Evolutionary conservation across 2,329 filamentous ascomycete genomes (phyloP), one percentile per base, ranked within the genome.

Genomic region (Tolypocladium ophioglossoides): DNA sequence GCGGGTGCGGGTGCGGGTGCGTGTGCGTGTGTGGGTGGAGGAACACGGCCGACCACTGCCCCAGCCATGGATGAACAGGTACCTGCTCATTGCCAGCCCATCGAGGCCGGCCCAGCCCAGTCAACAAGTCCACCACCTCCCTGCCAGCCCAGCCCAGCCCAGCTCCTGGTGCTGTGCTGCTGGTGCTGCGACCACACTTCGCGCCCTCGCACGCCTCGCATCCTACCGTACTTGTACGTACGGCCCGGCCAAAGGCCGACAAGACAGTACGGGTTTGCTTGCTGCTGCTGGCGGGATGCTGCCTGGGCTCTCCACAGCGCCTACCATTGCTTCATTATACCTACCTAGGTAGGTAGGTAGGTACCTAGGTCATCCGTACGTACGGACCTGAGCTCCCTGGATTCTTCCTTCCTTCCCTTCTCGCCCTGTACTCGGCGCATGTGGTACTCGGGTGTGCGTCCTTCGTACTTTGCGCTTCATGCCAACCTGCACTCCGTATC

Each of bases 41-140:
- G 63, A 64, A 63, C 63, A 63, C 62, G 62, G 64, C 63, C 61
- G 58, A 51, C 56, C 52, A 52, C 44, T 34, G 52, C 52, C 52
- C 53, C 49, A 52, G 49, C 53, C 50, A 53, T 54, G 51, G 50
- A 52, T 34, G 44, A 50, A 50, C 41, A 38, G 46, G 46, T 41
- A 49, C 41, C 32, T 39, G 52, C 51, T 39, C 34, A 32, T 47
- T 4, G 35, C 37, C 34, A n/a, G 37, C 50, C 30, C 20, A 10
- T 27, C 38, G 16, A 5, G 18, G 27, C 44, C 44, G n/a, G 44
- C 41, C 41, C 41, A 46, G 50, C n/a, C 22, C 30, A 38, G 30
- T n/a, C 30, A 22, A 16, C 35, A 24, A 16, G 40, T 16, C 40
- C 40, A 44, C 40, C 40, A 24, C 12, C 40, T 44, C 40, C 40